Base-by-base conservation (phyloP, 129 eudicot genomes). In the Chrysanthemum lavandulifolium region DNA sequence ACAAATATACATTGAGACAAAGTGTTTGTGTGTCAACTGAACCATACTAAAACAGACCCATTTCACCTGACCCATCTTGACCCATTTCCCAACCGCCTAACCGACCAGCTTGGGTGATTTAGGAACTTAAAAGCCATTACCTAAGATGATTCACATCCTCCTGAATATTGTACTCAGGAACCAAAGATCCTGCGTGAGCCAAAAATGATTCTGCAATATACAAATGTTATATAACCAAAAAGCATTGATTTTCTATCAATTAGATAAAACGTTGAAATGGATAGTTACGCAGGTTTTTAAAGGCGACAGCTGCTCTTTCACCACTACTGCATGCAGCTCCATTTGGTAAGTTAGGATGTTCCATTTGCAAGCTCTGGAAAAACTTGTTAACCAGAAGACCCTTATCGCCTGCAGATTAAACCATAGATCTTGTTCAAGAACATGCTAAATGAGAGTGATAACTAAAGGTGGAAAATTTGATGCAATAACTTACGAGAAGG, bases 111-210 rank as follows among this genome's bases (percentile, higher is more conserved):
- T 6, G 10, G 9, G 47, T 6, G 47, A 40, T 67, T 49, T 18
- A 49, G 7, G 36, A 49, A 13, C 48, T 47, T 11, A 14, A 67
- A 72, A 58, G 23, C 45, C 69, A 53, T 77, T 68, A 91, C 97
- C 93, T 91, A 60, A 92, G 78, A 52, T 85, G 90, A 66, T 83
- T 84, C 69, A 83, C 84, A 80, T 92, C 95, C 10, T 89, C 96
- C 59, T 82, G 83, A 65, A 66, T 78, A 61, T 89, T 56, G 78
- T 69, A 92, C 45, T 77, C 56, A 58, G 90, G 91, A 74, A 79
- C 81, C 73, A 89, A 74, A 66, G 95, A 92, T 67, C 82, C 87
- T 21, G 98, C 96, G 83, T 89, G 95, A 74, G 82, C 69, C 78
- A 83, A 75, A 62, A 92, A 71, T 31, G 90, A 86, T 81, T 89